Conservation (phyloP, 306 rosid genomes). For the Begonia loranthoides region DNA sequence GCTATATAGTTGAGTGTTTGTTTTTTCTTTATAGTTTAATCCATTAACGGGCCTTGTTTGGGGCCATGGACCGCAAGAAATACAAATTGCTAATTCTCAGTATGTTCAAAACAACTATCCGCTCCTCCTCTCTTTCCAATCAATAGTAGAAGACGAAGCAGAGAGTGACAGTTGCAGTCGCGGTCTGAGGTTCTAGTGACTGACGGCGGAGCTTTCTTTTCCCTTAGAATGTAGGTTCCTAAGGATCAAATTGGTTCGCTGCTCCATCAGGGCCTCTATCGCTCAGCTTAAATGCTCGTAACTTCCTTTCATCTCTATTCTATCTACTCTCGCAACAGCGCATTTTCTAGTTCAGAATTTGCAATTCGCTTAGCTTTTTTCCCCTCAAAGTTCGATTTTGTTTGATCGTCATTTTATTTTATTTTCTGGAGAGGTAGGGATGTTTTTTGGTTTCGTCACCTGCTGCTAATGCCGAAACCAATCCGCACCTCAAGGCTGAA, state of each 20-base stretch:
- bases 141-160: not conserved
- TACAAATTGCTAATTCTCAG: too few relatives aligned
- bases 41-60: too few relatives aligned
- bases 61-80: too few relatives aligned
- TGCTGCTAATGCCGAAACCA: slow-evolving; percentile 63
- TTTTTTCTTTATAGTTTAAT: too few relatives aligned
- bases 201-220: not conserved
- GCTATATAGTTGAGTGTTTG: too few relatives aligned
- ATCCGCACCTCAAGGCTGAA: slow-evolving; percentile 73
- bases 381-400: not conserved
- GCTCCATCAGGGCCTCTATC: slow-evolving; percentile 77
- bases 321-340: not conserved
- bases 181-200: slow-evolving; percentile 9
- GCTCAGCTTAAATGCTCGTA: slow-evolving; percentile 96
- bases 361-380: not conserved
- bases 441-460: slow-evolving; percentile 96
- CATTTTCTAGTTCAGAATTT: slow-evolving; percentile 1
- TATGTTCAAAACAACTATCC: too few relatives aligned
- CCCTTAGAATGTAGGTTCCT: slow-evolving; percentile 64
- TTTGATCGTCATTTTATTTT: slow-evolving; percentile 1
- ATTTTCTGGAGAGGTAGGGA: slow-evolving; percentile 25
- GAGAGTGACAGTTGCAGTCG: not conserved
- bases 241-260: slow-evolving; percentile 83
- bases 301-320: slow-evolving; percentile 1
- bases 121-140: too few relatives aligned